Evolutionary conservation across 805 yeast species (phyloP).

Genomic region (Saccharomycopsis sp.): DNA sequence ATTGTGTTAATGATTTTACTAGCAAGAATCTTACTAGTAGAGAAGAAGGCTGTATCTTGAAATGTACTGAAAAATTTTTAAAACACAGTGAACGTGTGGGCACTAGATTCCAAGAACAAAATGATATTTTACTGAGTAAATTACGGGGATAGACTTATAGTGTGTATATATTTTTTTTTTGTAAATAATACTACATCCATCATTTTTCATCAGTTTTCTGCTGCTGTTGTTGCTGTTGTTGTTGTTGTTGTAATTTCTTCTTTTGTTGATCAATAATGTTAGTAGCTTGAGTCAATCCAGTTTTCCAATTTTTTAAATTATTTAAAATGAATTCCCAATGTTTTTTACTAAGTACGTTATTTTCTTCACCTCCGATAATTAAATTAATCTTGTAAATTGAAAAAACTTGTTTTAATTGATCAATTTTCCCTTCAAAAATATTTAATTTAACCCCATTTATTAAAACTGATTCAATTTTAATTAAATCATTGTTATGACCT

Average conservation of each 20-base stretch:
- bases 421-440: slow-evolving; percentile 20
- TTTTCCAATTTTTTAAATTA: slow-evolving; percentile 20
- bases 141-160: background rate
- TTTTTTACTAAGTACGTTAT: slow-evolving; percentile 12
- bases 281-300: slow-evolving; percentile 15
- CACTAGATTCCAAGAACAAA: slow-evolving; percentile 97
- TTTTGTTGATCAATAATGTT: slow-evolving; percentile 20
- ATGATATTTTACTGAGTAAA: slow-evolving; percentile 58
- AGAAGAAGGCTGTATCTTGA: slow-evolving; percentile 80
- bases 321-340: slow-evolving; percentile 21
- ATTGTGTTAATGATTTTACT: slow-evolving; percentile 98
- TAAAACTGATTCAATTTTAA: slow-evolving; percentile 19
- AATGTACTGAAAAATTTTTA: slow-evolving; percentile 95
- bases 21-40: slow-evolving; percentile 77
- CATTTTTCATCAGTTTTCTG: background rate
- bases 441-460: slow-evolving; percentile 19
- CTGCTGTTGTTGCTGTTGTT: background rate
- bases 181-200: too few species aligned
- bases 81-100: slow-evolving; percentile 98
- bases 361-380: slow-evolving; percentile 9
- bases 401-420: slow-evolving; percentile 21
- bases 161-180: background rate
- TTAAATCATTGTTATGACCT: slow-evolving; percentile 12
- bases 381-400: slow-evolving; percentile 20
- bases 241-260: slow-evolving; percentile 2